A percentile compares a stretch with the other conserved stretches of the same genome.
phyloP scores from a whole-genome alignment of 2,329 filamentous ascomycete species.

The Huntiella abstrusa region DNA sequence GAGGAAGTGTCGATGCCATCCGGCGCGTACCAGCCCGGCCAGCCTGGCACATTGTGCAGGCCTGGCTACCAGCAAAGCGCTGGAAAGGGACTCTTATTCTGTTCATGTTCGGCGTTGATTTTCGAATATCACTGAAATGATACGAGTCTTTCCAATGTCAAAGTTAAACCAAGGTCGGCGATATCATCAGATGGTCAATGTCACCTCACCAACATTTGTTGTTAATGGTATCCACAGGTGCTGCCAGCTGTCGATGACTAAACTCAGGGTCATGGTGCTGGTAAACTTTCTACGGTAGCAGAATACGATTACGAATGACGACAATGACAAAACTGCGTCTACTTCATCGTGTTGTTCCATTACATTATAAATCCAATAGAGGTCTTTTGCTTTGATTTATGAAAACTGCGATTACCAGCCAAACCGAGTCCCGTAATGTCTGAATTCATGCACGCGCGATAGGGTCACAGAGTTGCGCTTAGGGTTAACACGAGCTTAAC shows the following conservation, averaged over 20 bases:
- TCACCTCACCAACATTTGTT: background rate
- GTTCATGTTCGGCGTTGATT: constrained; percentile 6
- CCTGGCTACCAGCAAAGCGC: constrained; percentile 6
- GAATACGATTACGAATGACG: too few species aligned
- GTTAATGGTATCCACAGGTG: background rate
- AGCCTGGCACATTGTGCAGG: constrained; percentile 10
- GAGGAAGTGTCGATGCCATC: constrained; percentile 8
- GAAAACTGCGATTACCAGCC: too few species aligned
- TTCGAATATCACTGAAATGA: background rate
- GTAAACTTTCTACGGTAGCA: too few species aligned
- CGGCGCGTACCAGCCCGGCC: constrained; percentile 9
- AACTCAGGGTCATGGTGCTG: too few species aligned
- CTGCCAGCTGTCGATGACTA: background rate
- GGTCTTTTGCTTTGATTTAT: too few species aligned
- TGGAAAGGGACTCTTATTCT: constrained; percentile 6
- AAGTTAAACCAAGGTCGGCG: background rate
- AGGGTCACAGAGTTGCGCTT: background rate
- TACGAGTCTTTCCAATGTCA: background rate
- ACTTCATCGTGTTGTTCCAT: too few species aligned
- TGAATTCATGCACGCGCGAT: too few species aligned
- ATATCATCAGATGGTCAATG: constrained; percentile 2
- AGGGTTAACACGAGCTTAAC: background rate
- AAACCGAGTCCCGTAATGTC: too few species aligned
- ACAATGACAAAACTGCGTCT: too few species aligned
- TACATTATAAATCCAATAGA: too few species aligned